Conservation (phyloP, 495 filamentous ascomycete genomes). For the Pyronema domesticum region DNA sequence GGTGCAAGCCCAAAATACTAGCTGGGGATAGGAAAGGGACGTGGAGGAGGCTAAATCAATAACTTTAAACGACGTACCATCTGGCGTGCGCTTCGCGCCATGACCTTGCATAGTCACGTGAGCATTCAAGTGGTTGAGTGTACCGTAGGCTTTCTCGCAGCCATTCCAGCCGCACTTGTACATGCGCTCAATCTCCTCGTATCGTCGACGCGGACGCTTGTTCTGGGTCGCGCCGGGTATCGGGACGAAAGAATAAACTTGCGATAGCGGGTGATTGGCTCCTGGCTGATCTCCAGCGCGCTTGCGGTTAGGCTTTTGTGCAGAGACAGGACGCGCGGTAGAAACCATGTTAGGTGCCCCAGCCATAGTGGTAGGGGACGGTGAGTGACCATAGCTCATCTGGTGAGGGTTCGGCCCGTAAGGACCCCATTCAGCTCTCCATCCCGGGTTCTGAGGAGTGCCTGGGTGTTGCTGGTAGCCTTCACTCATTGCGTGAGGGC, state of each 20-base stretch:
- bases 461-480: slow-evolving; percentile 14
- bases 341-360: slow-evolving; percentile 5
- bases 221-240: slow-evolving; percentile 96
- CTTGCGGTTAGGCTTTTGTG: slow-evolving; percentile 15
- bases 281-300: slow-evolving; percentile 19
- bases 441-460: slow-evolving; percentile 6
- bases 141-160: slow-evolving; percentile 95
- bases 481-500: slow-evolving; percentile 18
- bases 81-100: slow-evolving; percentile 77
- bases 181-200: slow-evolving; percentile 99
- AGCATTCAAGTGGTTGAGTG: slow-evolving; percentile 87
- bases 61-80: slow-evolving; percentile 43
- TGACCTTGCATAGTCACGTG: slow-evolving; percentile 98
- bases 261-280: slow-evolving; percentile 33
- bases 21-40: background rate
- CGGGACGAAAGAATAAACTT: slow-evolving; percentile 97
- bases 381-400: slow-evolving; percentile 12
- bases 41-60: background rate
- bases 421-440: slow-evolving; percentile 20
- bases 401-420: slow-evolving; percentile 10
- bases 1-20: background rate
- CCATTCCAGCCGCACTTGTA: slow-evolving; percentile 98
- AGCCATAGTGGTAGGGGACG: slow-evolving; percentile 1
- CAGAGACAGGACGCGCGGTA: slow-evolving; percentile 10
- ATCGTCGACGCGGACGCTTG: slow-evolving; percentile 82